Evolutionary conservation across 2,329 filamentous ascomycete species (phyloP).

Genomic region (Trichophyton equinum): DNA sequence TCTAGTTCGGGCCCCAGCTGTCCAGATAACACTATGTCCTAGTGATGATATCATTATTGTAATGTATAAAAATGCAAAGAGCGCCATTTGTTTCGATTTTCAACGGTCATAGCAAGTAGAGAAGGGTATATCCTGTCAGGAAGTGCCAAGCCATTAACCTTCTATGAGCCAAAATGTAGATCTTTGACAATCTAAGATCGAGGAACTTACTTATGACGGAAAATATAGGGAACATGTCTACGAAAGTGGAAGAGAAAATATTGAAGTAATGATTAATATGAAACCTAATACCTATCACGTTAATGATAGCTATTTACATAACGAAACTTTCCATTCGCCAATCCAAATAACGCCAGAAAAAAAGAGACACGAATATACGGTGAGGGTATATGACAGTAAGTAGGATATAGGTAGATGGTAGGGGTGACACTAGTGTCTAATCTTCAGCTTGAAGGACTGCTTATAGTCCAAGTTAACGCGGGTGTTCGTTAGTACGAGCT

Average conservation of each 20-base stretch:
- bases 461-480: neutral
- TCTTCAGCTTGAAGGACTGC: neutral
- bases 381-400: neutral
- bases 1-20: too few relatives aligned
- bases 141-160: neutral
- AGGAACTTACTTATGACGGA: neutral
- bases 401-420: neutral
- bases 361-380: neutral
- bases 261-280: neutral
- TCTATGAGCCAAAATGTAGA: neutral
- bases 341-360: neutral
- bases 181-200: neutral
- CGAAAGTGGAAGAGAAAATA: neutral
- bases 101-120: too few relatives aligned
- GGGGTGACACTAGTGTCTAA: neutral
- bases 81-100: too few relatives aligned
- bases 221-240: neutral
- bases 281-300: neutral
- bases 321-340: neutral
- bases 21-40: too few relatives aligned
- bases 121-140: too few relatives aligned
- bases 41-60: too few relatives aligned
- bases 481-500: neutral
- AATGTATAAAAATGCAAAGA: too few relatives aligned
- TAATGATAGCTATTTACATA: slow-evolving; percentile 1